phyloP scores from a whole-genome alignment of 169 alveolate species.

The Eimeria brunetti region DNA sequence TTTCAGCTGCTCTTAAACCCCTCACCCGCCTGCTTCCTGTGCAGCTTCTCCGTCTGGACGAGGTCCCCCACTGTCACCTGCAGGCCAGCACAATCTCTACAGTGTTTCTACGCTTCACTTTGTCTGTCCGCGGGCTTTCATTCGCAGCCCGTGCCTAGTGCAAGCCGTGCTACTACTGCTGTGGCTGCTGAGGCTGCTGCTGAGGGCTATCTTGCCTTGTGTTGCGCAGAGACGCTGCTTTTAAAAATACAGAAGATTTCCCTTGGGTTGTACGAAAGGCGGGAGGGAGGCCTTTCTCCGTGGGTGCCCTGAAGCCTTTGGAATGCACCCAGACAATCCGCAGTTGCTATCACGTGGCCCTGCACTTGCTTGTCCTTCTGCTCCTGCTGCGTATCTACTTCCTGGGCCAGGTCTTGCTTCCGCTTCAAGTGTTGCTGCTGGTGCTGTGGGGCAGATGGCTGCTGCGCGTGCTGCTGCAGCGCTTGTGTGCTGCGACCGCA shows the following conservation, averaged over 20 bases:
- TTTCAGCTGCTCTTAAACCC: background rate
- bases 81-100: background rate
- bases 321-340: background rate
- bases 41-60: conserved; percentile 90
- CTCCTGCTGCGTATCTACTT: background rate
- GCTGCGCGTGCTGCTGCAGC: conserved; percentile 3
- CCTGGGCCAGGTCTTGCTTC: no score
- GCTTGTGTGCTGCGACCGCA: background rate
- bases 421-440: background rate
- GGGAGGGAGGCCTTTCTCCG: conserved; percentile 34
- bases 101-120: background rate
- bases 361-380: conserved; percentile 24
- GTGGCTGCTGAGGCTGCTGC: background rate
- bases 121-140: background rate
- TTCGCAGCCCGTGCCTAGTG: background rate
- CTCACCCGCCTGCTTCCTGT: conserved; percentile 89
- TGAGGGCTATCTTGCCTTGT: conserved; percentile 43
- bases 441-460: background rate
- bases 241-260: conserved; percentile 75
- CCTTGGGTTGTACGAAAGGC: conserved; percentile 52
- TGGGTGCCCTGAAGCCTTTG: conserved; percentile 31
- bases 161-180: conserved; percentile 3
- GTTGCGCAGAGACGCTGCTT: conserved; percentile 77
- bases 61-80: conserved; percentile 92
- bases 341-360: conserved; percentile 27